phyloP scores from a whole-genome alignment of 2,329 filamentous ascomycete species.

The Apiospora rasikravindrae region DNA sequence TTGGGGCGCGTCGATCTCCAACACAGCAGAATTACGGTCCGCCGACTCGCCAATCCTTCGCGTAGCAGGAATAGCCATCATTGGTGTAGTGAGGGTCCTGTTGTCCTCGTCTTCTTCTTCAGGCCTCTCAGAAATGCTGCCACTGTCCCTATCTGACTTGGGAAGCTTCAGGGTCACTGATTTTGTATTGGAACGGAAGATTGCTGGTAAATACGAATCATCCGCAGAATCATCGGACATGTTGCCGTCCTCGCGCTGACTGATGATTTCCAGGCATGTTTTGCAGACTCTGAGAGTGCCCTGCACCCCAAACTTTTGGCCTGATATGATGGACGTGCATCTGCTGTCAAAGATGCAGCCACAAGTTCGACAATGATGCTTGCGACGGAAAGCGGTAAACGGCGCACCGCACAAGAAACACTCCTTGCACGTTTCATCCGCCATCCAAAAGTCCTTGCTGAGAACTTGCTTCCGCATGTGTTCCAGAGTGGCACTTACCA shows the following conservation, averaged over 20 bases:
- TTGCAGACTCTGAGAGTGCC: constrained; percentile 90
- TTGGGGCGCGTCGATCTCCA: constrained; percentile 87
- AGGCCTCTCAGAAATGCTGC: constrained; percentile 46
- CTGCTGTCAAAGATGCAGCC: constrained; percentile 99
- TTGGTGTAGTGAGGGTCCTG: constrained; percentile 66
- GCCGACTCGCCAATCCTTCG: constrained; percentile 73
- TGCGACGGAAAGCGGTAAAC: constrained; percentile 92
- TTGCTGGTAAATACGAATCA: constrained; percentile 69
- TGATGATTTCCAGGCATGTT: constrained; percentile 89
- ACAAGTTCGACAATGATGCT: constrained; percentile 94
- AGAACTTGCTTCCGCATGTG: constrained; percentile 86
- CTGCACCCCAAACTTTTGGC: constrained; percentile 83
- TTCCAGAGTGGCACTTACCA: constrained; percentile 65
- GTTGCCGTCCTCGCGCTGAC: constrained; percentile 86
- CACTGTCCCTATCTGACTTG: constrained; percentile 47
- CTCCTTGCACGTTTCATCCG: constrained; percentile 96
- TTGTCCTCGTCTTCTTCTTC: constrained; percentile 52
- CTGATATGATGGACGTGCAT: constrained; percentile 90
- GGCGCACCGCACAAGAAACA: constrained; percentile 91
- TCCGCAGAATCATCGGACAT: constrained; percentile 85
- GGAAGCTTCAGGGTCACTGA: constrained; percentile 41
- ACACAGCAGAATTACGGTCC: constrained; percentile 83
- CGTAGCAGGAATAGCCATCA: constrained; percentile 74
- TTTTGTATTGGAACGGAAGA: constrained; percentile 62
- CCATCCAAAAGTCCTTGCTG: constrained; percentile 99